Evolutionary conservation across 2,329 filamentous ascomycete species (phyloP).

Genomic region (Cladosporium austrohemisphaericum): DNA sequence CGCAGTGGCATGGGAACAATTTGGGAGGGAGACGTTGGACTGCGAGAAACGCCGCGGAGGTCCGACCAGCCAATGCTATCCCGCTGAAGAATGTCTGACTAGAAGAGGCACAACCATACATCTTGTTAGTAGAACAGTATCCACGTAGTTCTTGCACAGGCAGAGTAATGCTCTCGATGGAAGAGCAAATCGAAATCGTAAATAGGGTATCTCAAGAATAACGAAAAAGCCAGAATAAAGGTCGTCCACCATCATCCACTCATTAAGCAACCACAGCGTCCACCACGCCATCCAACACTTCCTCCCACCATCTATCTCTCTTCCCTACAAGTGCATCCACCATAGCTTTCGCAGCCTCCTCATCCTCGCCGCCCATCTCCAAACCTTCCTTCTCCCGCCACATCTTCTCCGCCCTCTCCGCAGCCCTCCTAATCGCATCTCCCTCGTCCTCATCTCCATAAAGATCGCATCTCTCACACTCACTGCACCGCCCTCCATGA

Average conservation of each 20-base stretch:
- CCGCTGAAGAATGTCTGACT: too few species aligned
- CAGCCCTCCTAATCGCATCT: constrained; percentile 38
- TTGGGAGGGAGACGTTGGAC: too few species aligned
- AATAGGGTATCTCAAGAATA: constrained; percentile 13
- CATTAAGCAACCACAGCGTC: constrained; percentile 20
- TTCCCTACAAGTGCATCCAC: constrained; percentile 24
- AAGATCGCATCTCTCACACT: constrained; percentile 63
- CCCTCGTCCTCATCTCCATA: constrained; percentile 49
- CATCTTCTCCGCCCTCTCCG: constrained; percentile 40
- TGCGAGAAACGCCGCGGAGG: too few species aligned
- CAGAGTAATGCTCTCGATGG: too few species aligned
- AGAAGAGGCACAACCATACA: too few species aligned
- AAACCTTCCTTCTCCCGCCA: constrained; percentile 42
- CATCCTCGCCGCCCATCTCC: constrained; percentile 16
- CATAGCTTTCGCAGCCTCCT: constrained; percentile 18
- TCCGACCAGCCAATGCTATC: too few species aligned
- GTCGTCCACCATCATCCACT: not conserved
- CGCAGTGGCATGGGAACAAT: too few species aligned
- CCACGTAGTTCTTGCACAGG: too few species aligned
- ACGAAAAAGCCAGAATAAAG: constrained; percentile 1
- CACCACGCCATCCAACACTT: constrained; percentile 23
- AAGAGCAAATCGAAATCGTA: not conserved
- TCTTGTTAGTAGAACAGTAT: too few species aligned
- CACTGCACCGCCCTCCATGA: constrained; percentile 68
- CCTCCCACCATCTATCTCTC: constrained; percentile 20